Evolutionary conservation across 148 eudicot genomes (phyloP), one percentile per base, ranked within the genome.

Genomic region (Mesembryanthemum crystallinum): DNA sequence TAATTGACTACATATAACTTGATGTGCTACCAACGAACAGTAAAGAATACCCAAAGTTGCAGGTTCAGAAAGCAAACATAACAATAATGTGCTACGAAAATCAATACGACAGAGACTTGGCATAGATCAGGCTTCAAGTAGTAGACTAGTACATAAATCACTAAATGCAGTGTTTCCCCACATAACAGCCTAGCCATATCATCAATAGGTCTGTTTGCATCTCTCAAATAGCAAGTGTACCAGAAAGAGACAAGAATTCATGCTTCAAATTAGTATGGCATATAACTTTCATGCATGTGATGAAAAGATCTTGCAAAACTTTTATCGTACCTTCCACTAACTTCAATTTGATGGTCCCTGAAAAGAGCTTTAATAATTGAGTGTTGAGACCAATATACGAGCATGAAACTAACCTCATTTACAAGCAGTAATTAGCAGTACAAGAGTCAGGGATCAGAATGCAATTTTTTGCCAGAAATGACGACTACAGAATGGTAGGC

Each of bases 231-330:
- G 35, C 49, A 39, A 20, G 13, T 20, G 43, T 20, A 20, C 8
- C 37, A 62, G n/a, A 62, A 28, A 45, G 5, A 27, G 54, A 58
- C 65, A 24, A 58, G 11, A 35, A 25, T 27, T 73, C 24, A 59
- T 58, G 75, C 75, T 54, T 73, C 55, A 37, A 39, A 58, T 59
- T 25, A 55, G 13, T 21, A 60, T 13, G n/a, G 30, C 49, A 42
- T 25, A 37, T 39, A 24, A n/a, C 17, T 73, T 54, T 37, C 57
- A 73, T 43, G 59, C 76, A 73, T 73, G 76, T 42, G 55, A 42
- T 73, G 37, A 66, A 60, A 60, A 60, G 42, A 73, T 73, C 18
- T 45, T 28, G 9, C 28, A 60, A 61, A 27, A 57, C 0, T 20
- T 61, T 72, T 28, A 21, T 43, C 42, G 14, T 73, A 21, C 54